Conservation (phyloP, 1,284 basidiomycete species). For the Fistulina hepatica region DNA sequence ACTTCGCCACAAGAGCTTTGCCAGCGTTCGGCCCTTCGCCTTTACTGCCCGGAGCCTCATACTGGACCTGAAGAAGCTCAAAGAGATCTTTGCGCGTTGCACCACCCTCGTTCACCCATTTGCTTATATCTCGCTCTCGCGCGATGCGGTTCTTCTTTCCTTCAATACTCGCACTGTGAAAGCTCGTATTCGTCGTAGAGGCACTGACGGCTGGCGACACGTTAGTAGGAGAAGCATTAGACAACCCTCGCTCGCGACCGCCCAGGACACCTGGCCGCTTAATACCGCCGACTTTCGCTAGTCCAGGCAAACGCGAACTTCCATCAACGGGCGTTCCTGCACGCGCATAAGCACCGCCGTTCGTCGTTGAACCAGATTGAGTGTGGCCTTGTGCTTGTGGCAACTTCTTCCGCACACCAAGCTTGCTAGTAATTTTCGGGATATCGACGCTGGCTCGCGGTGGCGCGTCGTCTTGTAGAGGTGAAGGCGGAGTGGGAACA, state of each 20-base stretch:
- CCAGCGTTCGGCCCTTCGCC: conserved; percentile 67
- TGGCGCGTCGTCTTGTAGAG: conserved; percentile 23
- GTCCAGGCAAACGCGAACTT: conserved; percentile 32
- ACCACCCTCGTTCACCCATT: conserved; percentile 79
- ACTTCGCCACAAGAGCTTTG: conserved; percentile 62
- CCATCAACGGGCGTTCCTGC: conserved; percentile 45
- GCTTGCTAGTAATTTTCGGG: conserved; percentile 34
- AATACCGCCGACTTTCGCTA: conserved; percentile 31
- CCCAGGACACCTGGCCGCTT: conserved; percentile 43
- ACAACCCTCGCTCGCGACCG: too few relatives aligned
- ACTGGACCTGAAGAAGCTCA: conserved; percentile 82
- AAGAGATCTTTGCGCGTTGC: conserved; percentile 78
- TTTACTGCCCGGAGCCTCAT: too few relatives aligned
- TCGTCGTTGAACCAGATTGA: too few relatives aligned
- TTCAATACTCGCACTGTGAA: conserved; percentile 63
- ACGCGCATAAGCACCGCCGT: too few relatives aligned
- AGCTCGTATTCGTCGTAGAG: too few relatives aligned
- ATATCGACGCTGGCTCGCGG: too few relatives aligned
- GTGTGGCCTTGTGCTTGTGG: conserved; percentile 53
- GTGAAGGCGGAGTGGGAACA: conserved; percentile 28
- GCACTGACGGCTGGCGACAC: conserved; percentile 25
- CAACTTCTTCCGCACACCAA: conserved; percentile 57
- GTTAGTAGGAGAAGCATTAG: conserved; percentile 19
- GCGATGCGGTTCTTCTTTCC: conserved; percentile 61
- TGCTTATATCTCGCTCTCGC: conserved; percentile 71